Percentiles rank a stretch among this genome's conserved stretches.
phyloP scores from a whole-genome alignment of 371 early-diverging fungal species.

The Zancudomyces culisetae region DNA sequence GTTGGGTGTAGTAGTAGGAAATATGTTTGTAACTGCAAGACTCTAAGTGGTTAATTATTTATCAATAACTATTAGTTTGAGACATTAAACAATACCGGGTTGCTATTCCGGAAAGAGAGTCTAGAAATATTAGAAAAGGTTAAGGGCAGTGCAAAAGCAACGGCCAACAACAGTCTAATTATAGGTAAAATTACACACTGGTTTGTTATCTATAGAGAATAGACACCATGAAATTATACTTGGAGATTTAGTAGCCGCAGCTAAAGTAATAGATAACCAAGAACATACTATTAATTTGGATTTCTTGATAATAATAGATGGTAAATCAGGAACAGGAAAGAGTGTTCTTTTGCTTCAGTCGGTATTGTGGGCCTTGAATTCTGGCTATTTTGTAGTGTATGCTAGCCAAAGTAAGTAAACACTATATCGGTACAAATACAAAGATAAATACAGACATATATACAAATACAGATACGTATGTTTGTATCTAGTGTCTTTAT shows the following conservation, averaged over 20 bases:
- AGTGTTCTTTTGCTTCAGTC: constrained; percentile 20
- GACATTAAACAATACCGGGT: constrained; percentile 15
- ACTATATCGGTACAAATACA: too few relatives aligned
- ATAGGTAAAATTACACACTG: constrained; percentile 1
- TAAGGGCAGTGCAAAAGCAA: background rate
- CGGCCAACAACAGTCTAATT: constrained; percentile 10
- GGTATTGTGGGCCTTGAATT: constrained; percentile 11
- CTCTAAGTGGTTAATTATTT: too few relatives aligned
- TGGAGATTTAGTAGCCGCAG: too few relatives aligned
- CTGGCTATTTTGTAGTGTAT: constrained; percentile 14
- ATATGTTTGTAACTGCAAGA: background rate
- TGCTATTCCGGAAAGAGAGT: constrained; percentile 15
- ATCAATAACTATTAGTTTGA: too few relatives aligned
- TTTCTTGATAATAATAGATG: constrained; percentile 2
- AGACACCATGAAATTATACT: too few relatives aligned
- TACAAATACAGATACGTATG: too few relatives aligned
- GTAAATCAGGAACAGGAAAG: constrained; percentile 14
- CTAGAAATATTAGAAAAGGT: constrained; percentile 11
- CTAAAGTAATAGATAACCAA: background rate
- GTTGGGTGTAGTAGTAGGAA: background rate
- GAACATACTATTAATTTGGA: background rate
- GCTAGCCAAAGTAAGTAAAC: constrained; percentile 1
- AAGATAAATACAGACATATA: too few relatives aligned
- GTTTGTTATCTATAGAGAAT: background rate
- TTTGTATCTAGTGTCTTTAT: too few relatives aligned